Percentiles rank a stretch among this genome's conserved stretches.
phyloP scores from a whole-genome alignment of 1,139 yeast genomes.

The Blastobotrys ciferrii region DNA sequence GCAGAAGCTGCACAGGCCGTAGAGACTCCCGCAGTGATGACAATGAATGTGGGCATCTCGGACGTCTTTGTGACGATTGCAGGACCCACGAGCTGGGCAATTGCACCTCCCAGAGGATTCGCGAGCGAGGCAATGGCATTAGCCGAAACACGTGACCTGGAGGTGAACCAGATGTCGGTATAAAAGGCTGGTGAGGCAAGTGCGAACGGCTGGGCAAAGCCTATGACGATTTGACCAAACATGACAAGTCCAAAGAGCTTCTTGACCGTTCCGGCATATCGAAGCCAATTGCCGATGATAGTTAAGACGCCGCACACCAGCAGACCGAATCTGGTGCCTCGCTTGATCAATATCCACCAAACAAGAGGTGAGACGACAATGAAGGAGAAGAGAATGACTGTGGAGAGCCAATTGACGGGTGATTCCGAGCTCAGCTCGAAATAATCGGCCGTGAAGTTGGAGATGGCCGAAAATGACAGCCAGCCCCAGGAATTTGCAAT shows the following conservation, averaged over 20 bases:
- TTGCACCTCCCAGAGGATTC: conserved; percentile 41
- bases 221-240: conserved; percentile 39
- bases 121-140: conserved; percentile 39
- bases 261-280: conserved; percentile 34
- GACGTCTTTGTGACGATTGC: conserved; percentile 31
- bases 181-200: conserved; percentile 36
- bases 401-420: conserved; percentile 41
- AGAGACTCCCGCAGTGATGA: conserved; percentile 33
- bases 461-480: conserved; percentile 38
- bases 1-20: conserved; percentile 28
- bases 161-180: conserved; percentile 39
- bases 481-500: conserved; percentile 39
- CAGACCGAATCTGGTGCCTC: conserved; percentile 29
- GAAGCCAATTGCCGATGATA: conserved; percentile 36
- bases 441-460: conserved; percentile 28
- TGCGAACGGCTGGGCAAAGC: conserved; percentile 40
- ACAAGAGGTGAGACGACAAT: conserved; percentile 33
- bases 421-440: conserved; percentile 29
- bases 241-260: conserved; percentile 33
- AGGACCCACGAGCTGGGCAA: conserved; percentile 39
- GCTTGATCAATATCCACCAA: conserved; percentile 26
- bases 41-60: conserved; percentile 30
- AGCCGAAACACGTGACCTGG: conserved; percentile 37
- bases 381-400: conserved; percentile 36
- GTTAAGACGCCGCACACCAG: conserved; percentile 29